Evolutionary conservation across 2,329 filamentous ascomycete genomes (phyloP).

Genomic region (Sclerotinia spermophila): DNA sequence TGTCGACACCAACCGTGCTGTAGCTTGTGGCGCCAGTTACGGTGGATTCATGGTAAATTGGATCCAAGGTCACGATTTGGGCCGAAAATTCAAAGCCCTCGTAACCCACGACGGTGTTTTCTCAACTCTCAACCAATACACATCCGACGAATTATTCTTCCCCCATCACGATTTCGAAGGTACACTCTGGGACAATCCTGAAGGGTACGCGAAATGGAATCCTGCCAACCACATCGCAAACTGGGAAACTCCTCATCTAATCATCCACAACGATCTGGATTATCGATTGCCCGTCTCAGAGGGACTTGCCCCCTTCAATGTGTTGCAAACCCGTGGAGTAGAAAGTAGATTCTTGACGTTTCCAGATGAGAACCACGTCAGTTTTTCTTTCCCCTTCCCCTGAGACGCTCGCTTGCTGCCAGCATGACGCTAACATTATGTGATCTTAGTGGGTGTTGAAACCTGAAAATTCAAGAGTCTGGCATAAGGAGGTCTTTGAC

Average conservation of each 20-base stretch:
- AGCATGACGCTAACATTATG: constrained; percentile 12
- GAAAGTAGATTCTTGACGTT: constrained; percentile 62
- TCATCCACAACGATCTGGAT: constrained; percentile 88
- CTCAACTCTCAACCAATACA: constrained; percentile 62
- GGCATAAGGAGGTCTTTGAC: constrained; percentile 80
- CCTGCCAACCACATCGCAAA: constrained; percentile 51
- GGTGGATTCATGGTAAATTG: constrained; percentile 82
- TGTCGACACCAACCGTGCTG: constrained; percentile 65
- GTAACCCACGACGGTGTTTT: constrained; percentile 88
- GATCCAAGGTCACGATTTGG: constrained; percentile 84
- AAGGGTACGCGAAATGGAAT: constrained; percentile 66
- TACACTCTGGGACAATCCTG: constrained; percentile 52
- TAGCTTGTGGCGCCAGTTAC: constrained; percentile 72
- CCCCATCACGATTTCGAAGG: constrained; percentile 63
- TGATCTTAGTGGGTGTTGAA: constrained; percentile 73
- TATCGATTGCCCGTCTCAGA: constrained; percentile 84
- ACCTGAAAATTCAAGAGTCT: constrained; percentile 84
- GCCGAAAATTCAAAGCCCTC: constrained; percentile 80
- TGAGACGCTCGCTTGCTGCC: not conserved
- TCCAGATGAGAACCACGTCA: constrained; percentile 63
- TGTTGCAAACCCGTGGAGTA: constrained; percentile 58
- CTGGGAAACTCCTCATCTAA: constrained; percentile 74
- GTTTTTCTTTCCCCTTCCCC: constrained; percentile 20
- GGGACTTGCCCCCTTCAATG: constrained; percentile 63
- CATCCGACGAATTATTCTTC: constrained; percentile 68